Conservation (phyloP, 768 basidiomycete genomes). For the Cystofilobasidium ferigula region DNA sequence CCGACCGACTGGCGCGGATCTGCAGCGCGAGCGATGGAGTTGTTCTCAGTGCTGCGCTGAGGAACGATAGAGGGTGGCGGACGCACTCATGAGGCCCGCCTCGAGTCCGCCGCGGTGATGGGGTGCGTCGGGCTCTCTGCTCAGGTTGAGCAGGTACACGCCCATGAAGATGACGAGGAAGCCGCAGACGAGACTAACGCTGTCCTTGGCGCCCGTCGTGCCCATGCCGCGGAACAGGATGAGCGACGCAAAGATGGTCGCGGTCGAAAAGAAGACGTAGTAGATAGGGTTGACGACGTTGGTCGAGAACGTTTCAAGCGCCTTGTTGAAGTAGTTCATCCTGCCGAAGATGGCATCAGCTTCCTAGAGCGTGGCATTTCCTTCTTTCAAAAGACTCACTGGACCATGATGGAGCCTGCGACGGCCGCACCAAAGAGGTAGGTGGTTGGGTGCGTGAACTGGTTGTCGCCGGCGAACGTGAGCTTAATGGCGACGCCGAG, state of each 20-base stretch:
- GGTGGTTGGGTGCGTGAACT: constrained; percentile 88
- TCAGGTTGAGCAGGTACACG: constrained; percentile 64
- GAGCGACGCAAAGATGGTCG: constrained; percentile 83
- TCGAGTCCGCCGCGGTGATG: constrained; percentile 35
- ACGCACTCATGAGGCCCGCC: constrained; percentile 39
- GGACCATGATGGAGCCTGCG: constrained; percentile 56
- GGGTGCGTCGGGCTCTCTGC: constrained; percentile 34
- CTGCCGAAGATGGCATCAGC: not conserved
- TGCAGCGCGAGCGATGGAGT: not conserved
- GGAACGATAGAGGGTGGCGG: not conserved
- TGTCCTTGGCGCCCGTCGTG: constrained; percentile 68
- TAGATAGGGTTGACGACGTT: constrained; percentile 98
- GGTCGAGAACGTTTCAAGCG: constrained; percentile 88
- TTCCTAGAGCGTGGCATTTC: not conserved
- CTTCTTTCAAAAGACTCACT: constrained; percentile 30
- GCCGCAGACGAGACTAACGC: constrained; percentile 74
- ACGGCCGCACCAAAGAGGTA: constrained; percentile 85
- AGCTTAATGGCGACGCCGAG: constrained; percentile 95
- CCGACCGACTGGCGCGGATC: constrained; percentile 68
- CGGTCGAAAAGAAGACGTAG: constrained; percentile 90
- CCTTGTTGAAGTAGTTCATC: constrained; percentile 76
- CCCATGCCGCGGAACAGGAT: constrained; percentile 98
- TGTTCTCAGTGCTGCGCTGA: not conserved
- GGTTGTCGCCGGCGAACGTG: constrained; percentile 83
- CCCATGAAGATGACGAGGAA: constrained; percentile 91